Evolutionary conservation across 768 basidiomycete species (phyloP), one percentile per base, ranked within the genome.

Genomic region (Agaricus sinodeliciosus): DNA sequence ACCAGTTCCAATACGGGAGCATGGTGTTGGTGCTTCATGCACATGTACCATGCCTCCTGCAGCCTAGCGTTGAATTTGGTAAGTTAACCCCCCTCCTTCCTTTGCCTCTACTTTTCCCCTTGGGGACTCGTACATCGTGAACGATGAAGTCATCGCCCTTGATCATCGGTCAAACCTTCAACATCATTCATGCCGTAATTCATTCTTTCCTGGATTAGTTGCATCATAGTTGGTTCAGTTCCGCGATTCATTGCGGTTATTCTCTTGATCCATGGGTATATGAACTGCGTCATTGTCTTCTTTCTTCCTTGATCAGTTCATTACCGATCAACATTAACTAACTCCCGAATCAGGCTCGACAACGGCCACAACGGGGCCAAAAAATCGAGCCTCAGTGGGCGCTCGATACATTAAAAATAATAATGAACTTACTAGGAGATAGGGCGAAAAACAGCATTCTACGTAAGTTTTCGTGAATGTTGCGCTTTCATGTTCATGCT

Each of bases 11-110:
- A 87, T 59, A 77, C 77, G 26, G 85, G 88, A 43, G 85, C 87
- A 9, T 91, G 89, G 90, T 87, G 84, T 59, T 92, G 80, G 68
- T 86, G 80, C 58, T 74, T 75, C 62, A 85, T 89, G 73, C 88
- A 92, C 64, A 72, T 81, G 42, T 71, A 85, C 56, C 79, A 90
- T 59, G 85, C 84, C 39, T 84, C 84, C 54, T 82, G 81, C 59
- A 69, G 77, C 28, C 72, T 90, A 49, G 82, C 80, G 16, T 63
- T 90, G 36, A 77, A 79, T 58, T 73, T 76, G 65, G 88, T 89
- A 60, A 69, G 79, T 73, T 56, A 45, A 9, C 31, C 28, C 9
- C 19, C 16, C 52, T 52, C 37, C 16, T 13, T 41, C 28, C 25
- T 9, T 18, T 39, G 44, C 45, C n/a, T 22, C 3, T 28, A n/a